phyloP scores from a whole-genome alignment of 192 early-diverging fungal genomes.

The Gigaspora rosea region DNA sequence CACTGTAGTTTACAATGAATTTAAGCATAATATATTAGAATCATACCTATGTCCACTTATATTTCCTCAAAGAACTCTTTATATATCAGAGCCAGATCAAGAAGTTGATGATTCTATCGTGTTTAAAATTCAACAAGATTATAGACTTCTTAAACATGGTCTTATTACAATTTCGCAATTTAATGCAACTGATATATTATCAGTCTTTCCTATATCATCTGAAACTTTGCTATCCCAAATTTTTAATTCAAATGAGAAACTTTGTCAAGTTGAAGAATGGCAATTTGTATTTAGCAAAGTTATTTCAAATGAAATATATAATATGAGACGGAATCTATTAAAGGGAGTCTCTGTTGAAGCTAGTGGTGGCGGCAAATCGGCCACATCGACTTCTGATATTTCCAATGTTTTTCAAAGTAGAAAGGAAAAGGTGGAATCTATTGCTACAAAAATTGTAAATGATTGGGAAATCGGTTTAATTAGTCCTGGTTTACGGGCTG shows the following conservation, averaged over 20 bases:
- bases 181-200: constrained; percentile 43
- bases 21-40: constrained; percentile 44
- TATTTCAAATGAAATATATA: constrained; percentile 50
- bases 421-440: constrained; percentile 33
- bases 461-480: constrained; percentile 53
- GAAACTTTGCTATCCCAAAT: constrained; percentile 32
- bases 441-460: constrained; percentile 39
- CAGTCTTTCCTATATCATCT: constrained; percentile 43
- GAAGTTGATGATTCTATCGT: not conserved
- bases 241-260: constrained; percentile 28
- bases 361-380: not conserved
- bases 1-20: constrained; percentile 46
- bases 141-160: constrained; percentile 36
- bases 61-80: constrained; percentile 13
- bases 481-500: constrained; percentile 53
- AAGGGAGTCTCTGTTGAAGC: constrained; percentile 38
- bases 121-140: constrained; percentile 22
- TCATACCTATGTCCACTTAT: constrained; percentile 46
- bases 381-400: not conserved
- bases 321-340: constrained; percentile 56
- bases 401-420: constrained; percentile 1
- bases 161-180: constrained; percentile 47
- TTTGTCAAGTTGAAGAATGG: constrained; percentile 36
- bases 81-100: not conserved
- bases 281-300: constrained; percentile 45